Conservation (phyloP, 257 asterid species). For the Ilex aquifolium region DNA sequence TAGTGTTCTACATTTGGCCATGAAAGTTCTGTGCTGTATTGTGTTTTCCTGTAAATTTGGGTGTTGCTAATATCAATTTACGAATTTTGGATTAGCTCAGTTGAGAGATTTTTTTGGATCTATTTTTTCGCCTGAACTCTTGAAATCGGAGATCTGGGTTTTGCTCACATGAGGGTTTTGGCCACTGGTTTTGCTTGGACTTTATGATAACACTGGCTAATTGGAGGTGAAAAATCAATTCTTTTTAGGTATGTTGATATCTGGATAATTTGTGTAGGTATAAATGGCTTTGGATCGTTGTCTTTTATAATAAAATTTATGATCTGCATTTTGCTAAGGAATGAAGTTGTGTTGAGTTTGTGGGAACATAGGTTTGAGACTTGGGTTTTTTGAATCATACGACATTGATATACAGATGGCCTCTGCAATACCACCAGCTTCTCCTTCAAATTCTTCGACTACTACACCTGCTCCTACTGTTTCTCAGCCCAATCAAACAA, state of each 20-base stretch:
- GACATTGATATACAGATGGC: conserved; percentile 18
- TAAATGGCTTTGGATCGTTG: not conserved
- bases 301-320: conserved; percentile 1
- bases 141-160: conserved; percentile 15
- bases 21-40: not conserved
- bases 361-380: conserved; percentile 7
- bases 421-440: conserved; percentile 18
- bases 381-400: conserved; percentile 5
- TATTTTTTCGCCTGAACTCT: not conserved
- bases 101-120: conserved; percentile 1
- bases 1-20: conserved; percentile 21
- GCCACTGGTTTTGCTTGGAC: not conserved
- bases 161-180: conserved; percentile 9
- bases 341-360: not conserved
- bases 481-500: conserved; percentile 8
- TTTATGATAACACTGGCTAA: not conserved
- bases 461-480: conserved; percentile 14
- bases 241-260: not conserved
- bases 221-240: not conserved
- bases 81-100: conserved; percentile 1
- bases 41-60: conserved; percentile 10
- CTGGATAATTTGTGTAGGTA: conserved; percentile 6
- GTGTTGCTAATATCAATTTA: conserved; percentile 7
- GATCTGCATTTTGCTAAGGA: not conserved
- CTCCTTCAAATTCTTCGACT: conserved; percentile 25